Percentiles rank a stretch among this genome's conserved stretches.
Conservation (phyloP, 257 asterid genomes). For the Primulina tabacum region DNA sequence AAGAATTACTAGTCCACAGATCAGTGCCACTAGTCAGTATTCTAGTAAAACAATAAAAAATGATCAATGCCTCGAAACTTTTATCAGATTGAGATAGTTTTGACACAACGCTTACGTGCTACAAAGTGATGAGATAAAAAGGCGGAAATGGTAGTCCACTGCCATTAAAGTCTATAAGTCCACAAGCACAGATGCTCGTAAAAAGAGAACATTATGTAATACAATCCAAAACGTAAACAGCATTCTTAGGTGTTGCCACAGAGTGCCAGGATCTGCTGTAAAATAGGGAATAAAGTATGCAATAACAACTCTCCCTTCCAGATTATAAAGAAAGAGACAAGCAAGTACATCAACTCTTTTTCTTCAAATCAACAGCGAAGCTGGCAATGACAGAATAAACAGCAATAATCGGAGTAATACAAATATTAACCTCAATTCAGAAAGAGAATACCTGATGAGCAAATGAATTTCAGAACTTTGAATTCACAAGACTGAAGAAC, state of each 20-base stretch:
- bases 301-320: not conserved
- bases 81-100: not conserved
- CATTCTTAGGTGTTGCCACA: conserved; percentile 3
- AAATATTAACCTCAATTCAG: conserved; percentile 16
- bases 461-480: conserved; percentile 66
- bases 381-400: conserved; percentile 15
- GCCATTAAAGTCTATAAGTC: conserved; percentile 1
- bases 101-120: too few species aligned
- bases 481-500: conserved; percentile 95
- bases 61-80: not conserved
- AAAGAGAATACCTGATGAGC: conserved; percentile 66
- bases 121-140: not conserved
- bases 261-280: not conserved
- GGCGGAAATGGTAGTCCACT: conserved; percentile 2
- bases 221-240: conserved; percentile 2
- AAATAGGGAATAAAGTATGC: not conserved
- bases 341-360: conserved; percentile 15
- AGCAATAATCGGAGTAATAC: conserved; percentile 10
- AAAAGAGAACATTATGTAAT: conserved; percentile 6
- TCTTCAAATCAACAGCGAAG: not conserved
- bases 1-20: not conserved
- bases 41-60: not conserved
- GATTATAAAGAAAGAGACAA: conserved; percentile 8
- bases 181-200: not conserved
- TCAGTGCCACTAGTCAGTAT: not conserved